phyloP scores from a whole-genome alignment of 768 basidiomycete species.

The Cubamyces lactineus region DNA sequence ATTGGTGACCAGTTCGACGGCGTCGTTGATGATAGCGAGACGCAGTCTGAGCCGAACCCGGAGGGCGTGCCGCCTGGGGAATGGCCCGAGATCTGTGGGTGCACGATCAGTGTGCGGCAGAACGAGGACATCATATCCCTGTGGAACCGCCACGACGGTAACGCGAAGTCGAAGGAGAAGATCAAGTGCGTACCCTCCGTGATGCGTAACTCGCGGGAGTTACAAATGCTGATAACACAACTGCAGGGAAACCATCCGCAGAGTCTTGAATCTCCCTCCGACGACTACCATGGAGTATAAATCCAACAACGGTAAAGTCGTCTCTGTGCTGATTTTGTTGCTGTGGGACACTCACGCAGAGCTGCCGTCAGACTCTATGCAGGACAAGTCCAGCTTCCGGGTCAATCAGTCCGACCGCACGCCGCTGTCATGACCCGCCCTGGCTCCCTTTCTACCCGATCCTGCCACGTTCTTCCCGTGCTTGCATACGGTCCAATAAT shows the following conservation, averaged over 20 bases:
- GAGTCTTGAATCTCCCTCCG: constrained; percentile 73
- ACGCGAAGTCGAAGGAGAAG: constrained; percentile 74
- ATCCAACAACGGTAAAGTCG: constrained; percentile 76
- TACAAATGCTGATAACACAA: not conserved
- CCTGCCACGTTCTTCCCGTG: not conserved
- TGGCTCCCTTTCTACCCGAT: not conserved
- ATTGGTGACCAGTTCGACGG: constrained; percentile 87
- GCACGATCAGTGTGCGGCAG: constrained; percentile 91
- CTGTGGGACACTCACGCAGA: constrained; percentile 1
- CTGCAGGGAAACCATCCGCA: constrained; percentile 76
- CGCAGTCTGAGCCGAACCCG: constrained; percentile 42
- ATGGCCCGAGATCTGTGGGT: constrained; percentile 89
- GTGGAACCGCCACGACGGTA: constrained; percentile 87
- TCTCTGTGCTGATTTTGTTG: not conserved
- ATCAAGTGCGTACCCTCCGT: constrained; percentile 62
- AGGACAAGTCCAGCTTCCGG: constrained; percentile 85
- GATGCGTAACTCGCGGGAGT: not conserved
- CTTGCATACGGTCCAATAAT: constrained; percentile 20
- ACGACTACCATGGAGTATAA: constrained; percentile 93
- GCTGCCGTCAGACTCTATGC: constrained; percentile 70
- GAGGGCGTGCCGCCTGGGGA: constrained; percentile 38
- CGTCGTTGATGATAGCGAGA: constrained; percentile 47
- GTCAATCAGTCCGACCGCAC: constrained; percentile 35
- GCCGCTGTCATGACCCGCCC: constrained; percentile 34
- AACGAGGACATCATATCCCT: constrained; percentile 93